Evolutionary conservation across 805 yeast species (phyloP), one percentile per base, ranked within the genome.

Genomic region (Trichomonascus vanleenenianus): DNA sequence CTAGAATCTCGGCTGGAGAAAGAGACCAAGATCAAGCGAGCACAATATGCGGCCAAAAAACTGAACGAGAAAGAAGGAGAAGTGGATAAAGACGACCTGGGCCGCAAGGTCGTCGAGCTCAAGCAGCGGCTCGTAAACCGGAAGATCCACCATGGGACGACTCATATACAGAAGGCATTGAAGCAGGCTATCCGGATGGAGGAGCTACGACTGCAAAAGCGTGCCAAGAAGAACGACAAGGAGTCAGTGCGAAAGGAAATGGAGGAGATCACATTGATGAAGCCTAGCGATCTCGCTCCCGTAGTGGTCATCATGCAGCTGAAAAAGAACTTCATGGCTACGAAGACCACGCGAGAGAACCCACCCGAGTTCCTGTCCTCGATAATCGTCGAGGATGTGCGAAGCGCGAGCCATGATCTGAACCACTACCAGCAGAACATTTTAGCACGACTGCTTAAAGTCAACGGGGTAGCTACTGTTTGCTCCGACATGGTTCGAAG

Each of bases 1-100:
- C 57, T 67, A 5, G 61, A 66, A 50, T 55, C 66, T 15, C 61
- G 53, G 50, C 56, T 62, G 6, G 56, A 57, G n/a, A 41, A 53
- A n/a, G 53, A 47, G 15, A 46, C 46, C 14, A 51, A 62, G 40
- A 52, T 67, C 25, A 45, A 41, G 5, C 50, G 58, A 14, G 60
- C 71, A 2, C 55, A 60, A 47, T 57, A 54, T 34, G 62, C 64
- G 36, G 55, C 46, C 30, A 56, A 32, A 47, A 59, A 43, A 45
- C 52, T 40, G 35, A 14, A 34, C 40, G 49, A 14, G 49, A 48
- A 42, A 11, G 31, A 18, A 19, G 42, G 32, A 15, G 39, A 36
- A n/a, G 34, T 9, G 11, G 53, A 46, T 14, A 45, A 47, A 8
- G 52, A 41, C 14, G 50, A 48, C 14, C 38, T 62, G 9, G 48